Percentiles rank a stretch among this genome's conserved stretches.
Evolutionary conservation across 2,329 filamentous ascomycete genomes (phyloP).

Genomic region (Aphanocladium album): DNA sequence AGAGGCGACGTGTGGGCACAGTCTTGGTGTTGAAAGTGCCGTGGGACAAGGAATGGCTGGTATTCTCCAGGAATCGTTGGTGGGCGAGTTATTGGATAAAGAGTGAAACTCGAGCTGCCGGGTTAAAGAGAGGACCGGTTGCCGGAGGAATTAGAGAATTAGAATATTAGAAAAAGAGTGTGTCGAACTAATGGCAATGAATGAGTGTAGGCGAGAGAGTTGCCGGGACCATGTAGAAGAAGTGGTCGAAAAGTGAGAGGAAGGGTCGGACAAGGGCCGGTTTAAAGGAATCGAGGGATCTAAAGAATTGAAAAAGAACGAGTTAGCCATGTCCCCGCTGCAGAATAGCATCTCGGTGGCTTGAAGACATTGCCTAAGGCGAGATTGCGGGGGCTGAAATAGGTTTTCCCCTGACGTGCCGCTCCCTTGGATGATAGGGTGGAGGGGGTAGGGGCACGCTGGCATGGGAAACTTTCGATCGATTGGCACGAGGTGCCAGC

Average conservation of each 20-base stretch:
- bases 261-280: conserved; percentile 41
- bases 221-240: conserved; percentile 38
- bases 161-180: conserved; percentile 52
- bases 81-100: conserved; percentile 32
- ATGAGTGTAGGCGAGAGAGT: conserved; percentile 49
- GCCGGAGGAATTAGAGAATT: conserved; percentile 43
- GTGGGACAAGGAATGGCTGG: conserved; percentile 40
- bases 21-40: conserved; percentile 17
- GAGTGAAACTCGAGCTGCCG: conserved; percentile 33
- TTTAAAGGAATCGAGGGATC: conserved; percentile 43
- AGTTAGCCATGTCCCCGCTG: conserved; percentile 15
- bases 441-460: conserved; percentile 23
- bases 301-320: conserved; percentile 31
- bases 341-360: conserved; percentile 20
- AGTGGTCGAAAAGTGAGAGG: conserved; percentile 25
- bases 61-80: conserved; percentile 50
- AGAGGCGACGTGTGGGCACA: conserved; percentile 15
- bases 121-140: conserved; percentile 35
- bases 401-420: conserved; percentile 15
- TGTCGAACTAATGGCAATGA: conserved; percentile 49
- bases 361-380: conserved; percentile 17
- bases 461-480: conserved; percentile 23
- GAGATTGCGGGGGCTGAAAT: conserved; percentile 14
- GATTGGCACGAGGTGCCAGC: conserved; percentile 19
- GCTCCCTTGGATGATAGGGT: conserved; percentile 28